Percentiles rank a stretch among this genome's conserved stretches.
These are phyloP conservation scores for Aspergillus pseudoviridinutans DNA, from an alignment of 2,329 filamentous ascomycete genomes.

Conservation along the genomic window DNA sequence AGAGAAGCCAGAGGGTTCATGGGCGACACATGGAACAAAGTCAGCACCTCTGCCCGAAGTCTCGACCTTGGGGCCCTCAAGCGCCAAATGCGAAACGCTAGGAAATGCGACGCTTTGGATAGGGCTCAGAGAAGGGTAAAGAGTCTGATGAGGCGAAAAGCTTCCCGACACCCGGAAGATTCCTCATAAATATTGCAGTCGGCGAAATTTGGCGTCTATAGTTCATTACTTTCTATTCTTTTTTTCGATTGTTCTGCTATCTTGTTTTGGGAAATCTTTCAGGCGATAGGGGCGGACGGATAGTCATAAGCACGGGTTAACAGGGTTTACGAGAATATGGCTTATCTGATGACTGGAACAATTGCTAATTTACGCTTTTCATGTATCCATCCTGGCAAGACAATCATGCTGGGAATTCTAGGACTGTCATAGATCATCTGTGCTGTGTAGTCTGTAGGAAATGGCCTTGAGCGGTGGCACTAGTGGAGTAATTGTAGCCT, in stretches of 20 bases:
- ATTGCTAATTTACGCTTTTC: neutral
- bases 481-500: conserved; percentile 12
- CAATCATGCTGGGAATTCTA: neutral
- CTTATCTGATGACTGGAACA: neutral
- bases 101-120: conserved; percentile 27
- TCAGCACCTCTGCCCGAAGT: conserved; percentile 20
- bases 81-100: conserved; percentile 24
- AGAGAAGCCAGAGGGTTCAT: conserved; percentile 25
- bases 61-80: conserved; percentile 24
- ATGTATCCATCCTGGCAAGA: neutral
- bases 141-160: conserved; percentile 23
- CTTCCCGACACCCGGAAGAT: conserved; percentile 8
- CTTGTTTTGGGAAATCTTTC: neutral
- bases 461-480: conserved; percentile 13
- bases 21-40: conserved; percentile 24
- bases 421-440: neutral
- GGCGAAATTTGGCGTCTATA: neutral
- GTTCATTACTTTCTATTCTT: neutral
- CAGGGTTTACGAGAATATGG: neutral
- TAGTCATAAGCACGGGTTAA: neutral
- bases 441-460: neutral
- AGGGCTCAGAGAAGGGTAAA: conserved; percentile 34
- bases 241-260: neutral
- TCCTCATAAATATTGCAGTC: neutral
- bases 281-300: neutral